Evolutionary conservation across 208 protist genomes (phyloP), one percentile per base, ranked within the genome.

Genomic region (Leishmania martiniquensis): DNA sequence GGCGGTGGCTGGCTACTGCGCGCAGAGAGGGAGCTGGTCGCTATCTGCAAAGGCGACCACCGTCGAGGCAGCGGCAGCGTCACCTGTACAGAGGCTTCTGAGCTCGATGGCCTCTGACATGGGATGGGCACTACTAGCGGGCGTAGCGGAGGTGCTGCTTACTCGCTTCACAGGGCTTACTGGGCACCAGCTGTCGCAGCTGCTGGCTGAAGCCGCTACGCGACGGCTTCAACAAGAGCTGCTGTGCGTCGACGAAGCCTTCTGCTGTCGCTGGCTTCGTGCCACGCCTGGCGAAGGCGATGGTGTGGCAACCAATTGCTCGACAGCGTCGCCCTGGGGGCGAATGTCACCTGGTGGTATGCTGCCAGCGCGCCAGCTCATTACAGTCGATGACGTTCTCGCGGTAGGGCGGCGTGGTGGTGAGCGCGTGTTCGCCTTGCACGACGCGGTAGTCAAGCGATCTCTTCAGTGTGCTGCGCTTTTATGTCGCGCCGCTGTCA

Each of bases 221-320:
- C 45, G 78, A 42, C 75, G 77, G 62, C 49, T 91, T 44, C 37
- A 75, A 52, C 17, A 67, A 45, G 84, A 86, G 73, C 62, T 93
- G 49, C 78, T 85, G 29, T 78, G 73, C 9, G 81, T 82, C 2
- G 89, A 93, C 74, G 89, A 93, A 54, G 85, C 89, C 17, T 93
- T 93, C 74, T 82, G 86, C 39, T 55, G 29, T 34, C 89, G 87
- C 5, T 89, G 82, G 54, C 47, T 89, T 59, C 72, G 63, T n/a
- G 68, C 76, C 3, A 22, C 20, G 1, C 25, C 72, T 34, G 10
- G 44, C 13, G 63, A 71, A n/a, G 54, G n/a, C 25, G 63, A 29
- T 25, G 22, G 42, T 49, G 32, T 39, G 51, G 60, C 15, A 29
- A 17, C 13, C 9, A 47, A 65, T 47, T 12, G 47, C 7, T 17